A percentile compares a stretch with the other conserved stretches of the same genome.
These are phyloP conservation scores for Phytophthora sp. DNA, from an alignment of 352 stramenopile genomes.

Conservation along the genomic window DNA sequence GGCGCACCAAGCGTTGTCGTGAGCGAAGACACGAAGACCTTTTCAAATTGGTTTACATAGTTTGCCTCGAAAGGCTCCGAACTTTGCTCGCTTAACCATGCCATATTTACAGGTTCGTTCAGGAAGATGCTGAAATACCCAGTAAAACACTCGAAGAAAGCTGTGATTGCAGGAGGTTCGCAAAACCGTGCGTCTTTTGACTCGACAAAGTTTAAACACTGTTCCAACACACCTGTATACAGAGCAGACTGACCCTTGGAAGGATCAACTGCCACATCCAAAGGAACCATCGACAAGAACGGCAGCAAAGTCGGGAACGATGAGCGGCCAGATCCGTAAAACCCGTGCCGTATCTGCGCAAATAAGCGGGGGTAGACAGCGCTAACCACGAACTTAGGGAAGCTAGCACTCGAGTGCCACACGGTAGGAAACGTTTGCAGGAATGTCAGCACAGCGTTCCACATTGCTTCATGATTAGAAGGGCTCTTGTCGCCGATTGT, in stretches of 20 bases:
- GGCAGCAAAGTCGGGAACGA: slow-evolving; percentile 79
- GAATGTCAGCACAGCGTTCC: slow-evolving; percentile 78
- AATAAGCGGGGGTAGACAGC: slow-evolving; percentile 72
- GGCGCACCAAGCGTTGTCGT: slow-evolving; percentile 43
- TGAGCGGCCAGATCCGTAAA: slow-evolving; percentile 69
- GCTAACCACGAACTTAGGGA: slow-evolving; percentile 68
- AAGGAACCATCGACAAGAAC: slow-evolving; percentile 74
- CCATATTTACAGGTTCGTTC: slow-evolving; percentile 35
- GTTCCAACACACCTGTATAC: slow-evolving; percentile 70
- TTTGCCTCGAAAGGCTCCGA: slow-evolving; percentile 22
- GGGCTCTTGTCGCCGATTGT: slow-evolving; percentile 73
- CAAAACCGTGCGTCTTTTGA: slow-evolving; percentile 59
- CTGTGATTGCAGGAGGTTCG: slow-evolving; percentile 58
- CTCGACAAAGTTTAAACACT: slow-evolving; percentile 75
- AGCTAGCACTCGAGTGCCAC: slow-evolving; percentile 46
- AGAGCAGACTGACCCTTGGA: slow-evolving; percentile 46
- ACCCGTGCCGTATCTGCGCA: slow-evolving; percentile 77
- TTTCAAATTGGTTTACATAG: slow-evolving; percentile 78
- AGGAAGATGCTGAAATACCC: slow-evolving; percentile 76
- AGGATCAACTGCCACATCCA: slow-evolving; percentile 56
- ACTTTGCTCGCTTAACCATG: slow-evolving; percentile 37
- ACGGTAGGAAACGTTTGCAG: slow-evolving; percentile 57
- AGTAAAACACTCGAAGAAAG: slow-evolving; percentile 78
- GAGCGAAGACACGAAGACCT: slow-evolving; percentile 52
- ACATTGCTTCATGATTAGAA: slow-evolving; percentile 73